Conservation (phyloP, 169 alveolate species). For the Eimeria nieschulzi region DNA sequence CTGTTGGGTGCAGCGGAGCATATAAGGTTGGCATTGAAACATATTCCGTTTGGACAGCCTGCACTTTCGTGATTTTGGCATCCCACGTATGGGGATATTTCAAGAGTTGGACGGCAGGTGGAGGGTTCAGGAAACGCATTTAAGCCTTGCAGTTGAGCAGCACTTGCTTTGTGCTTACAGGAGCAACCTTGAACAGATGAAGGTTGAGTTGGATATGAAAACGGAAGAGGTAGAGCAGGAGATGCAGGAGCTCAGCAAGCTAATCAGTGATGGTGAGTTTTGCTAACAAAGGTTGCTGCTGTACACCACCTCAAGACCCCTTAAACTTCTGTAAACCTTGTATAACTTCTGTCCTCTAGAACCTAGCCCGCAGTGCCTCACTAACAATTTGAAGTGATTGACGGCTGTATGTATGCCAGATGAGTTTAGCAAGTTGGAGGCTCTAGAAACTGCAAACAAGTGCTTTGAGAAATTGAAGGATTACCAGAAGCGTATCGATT, state of each 20-base stretch:
- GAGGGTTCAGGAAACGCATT: background rate
- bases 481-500: slow-evolving; percentile 58
- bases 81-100: background rate
- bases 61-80: background rate
- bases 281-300: background rate
- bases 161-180: background rate
- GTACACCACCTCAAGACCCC: background rate
- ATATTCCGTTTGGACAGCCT: background rate
- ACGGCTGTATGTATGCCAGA: slow-evolving; percentile 25
- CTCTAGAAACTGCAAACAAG: slow-evolving; percentile 12
- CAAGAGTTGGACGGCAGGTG: background rate
- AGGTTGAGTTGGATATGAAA: slow-evolving; percentile 48
- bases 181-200: slow-evolving; percentile 59
- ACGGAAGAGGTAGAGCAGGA: slow-evolving; percentile 65
- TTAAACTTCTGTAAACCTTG: too few relatives aligned
- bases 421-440: slow-evolving; percentile 24
- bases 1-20: slow-evolving; percentile 75
- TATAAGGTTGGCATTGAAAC: slow-evolving; percentile 25
- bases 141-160: background rate
- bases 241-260: slow-evolving; percentile 56
- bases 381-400: background rate
- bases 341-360: too few relatives aligned
- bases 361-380: too few relatives aligned
- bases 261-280: slow-evolving; percentile 37
- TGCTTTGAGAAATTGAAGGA: slow-evolving; percentile 45